Base-by-base conservation (phyloP, 23 red algal species). In the Gracilaria domingensis region DNA sequence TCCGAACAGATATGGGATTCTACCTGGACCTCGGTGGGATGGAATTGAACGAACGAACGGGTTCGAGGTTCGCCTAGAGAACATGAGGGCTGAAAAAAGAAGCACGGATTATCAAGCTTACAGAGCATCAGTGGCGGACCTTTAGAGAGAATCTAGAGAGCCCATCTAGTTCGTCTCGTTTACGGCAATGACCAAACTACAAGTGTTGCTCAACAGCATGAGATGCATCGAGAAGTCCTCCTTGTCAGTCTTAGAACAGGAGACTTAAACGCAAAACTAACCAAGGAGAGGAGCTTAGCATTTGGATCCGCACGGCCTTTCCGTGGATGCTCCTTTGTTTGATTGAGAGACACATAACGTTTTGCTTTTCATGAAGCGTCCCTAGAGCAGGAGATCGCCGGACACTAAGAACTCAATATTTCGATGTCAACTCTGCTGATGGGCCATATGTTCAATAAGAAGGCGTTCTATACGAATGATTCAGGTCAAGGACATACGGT, bases 11-110 rank as follows among this genome's bases (percentile, higher is more conserved):
- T 92, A 67, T 71, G 53, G 53, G 17, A 92, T 92, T 47, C 4
- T 44, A 72, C 78, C 89, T 21, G 89, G 89, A 62, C 89, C 89
- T 8, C 77, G 89, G 53, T 92, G 89, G 89, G 89, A 92, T 38
- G 89, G 89, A 36, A 47, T 92, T 21, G 64, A 84, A 37, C 80
- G 89, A 54, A 49, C 77, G 1, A 92, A 92, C 50, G 89, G 89
- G 16, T 92, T 92, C 38, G 89, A 92, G 39, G 30, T 37, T n/a
- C 78, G 89, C 24, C 58, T 92, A 17, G 89, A 58, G 78, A 60
- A 83, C 48, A 80, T 90, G 73, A 80, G 45, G 25, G 87, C 74
- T 11, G 54, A 80, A 75, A 80, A 56, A 48, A 81, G 74, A 50
- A 62, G 71, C 33, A 71, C 25, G 23, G 74, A 90, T 28, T 62